Conservation (phyloP, 169 alveolate species). For the Eimeria necatrix region DNA sequence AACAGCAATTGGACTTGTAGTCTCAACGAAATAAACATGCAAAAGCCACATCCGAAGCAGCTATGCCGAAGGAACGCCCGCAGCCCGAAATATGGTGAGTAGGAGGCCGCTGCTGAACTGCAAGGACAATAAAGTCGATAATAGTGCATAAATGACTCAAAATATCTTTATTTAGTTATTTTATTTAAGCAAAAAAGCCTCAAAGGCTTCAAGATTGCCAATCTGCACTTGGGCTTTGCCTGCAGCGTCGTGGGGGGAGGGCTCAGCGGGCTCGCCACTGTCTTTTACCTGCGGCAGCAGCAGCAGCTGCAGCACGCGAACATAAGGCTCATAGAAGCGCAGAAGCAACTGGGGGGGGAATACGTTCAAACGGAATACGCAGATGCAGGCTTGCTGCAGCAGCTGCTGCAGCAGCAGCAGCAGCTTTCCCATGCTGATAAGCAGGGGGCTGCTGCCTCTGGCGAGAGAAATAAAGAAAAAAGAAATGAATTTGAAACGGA, state of each 20-base stretch:
- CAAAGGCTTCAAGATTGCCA: neutral
- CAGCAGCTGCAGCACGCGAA: constrained; percentile 49
- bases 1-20: too few relatives aligned
- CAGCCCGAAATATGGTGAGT: constrained; percentile 43
- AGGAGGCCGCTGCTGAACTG: too few relatives aligned
- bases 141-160: neutral
- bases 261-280: constrained; percentile 56
- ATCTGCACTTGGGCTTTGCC: neutral
- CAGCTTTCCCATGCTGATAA: too few relatives aligned
- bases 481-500: too few relatives aligned
- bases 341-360: constrained; percentile 27
- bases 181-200: neutral
- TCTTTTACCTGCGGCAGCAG: constrained; percentile 66
- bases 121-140: neutral
- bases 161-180: neutral
- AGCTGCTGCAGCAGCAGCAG: constrained; percentile 1
- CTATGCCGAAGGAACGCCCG: neutral
- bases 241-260: constrained; percentile 70
- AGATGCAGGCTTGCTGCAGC: constrained; percentile 49
- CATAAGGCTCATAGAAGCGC: constrained; percentile 45
- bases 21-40: too few relatives aligned
- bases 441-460: too few relatives aligned
- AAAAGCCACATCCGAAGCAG: neutral
- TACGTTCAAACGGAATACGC: constrained; percentile 4
- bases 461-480: too few relatives aligned